Percentiles rank a stretch among this genome's conserved stretches.
Evolutionary conservation across 805 yeast species (phyloP).

Genomic region (Kurtzmaniella fragi): DNA sequence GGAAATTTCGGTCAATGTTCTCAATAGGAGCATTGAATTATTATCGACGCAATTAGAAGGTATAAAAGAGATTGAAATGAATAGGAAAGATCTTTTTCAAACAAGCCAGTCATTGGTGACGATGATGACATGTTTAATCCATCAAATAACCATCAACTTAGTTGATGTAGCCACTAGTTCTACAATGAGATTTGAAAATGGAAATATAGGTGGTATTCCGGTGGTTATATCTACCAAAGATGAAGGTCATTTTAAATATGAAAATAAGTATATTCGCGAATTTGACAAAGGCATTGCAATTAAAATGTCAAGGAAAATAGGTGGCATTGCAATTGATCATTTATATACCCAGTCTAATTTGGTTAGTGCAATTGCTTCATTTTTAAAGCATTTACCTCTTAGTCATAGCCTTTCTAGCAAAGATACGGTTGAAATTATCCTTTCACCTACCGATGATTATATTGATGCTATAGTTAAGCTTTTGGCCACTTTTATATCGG

Average conservation of each 20-base stretch:
- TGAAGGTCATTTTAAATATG: neutral
- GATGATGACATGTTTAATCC: slow-evolving; percentile 41
- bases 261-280: slow-evolving; percentile 2
- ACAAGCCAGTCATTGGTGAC: slow-evolving; percentile 31
- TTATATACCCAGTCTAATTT: slow-evolving; percentile 47
- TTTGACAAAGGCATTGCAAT: slow-evolving; percentile 3
- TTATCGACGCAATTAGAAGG: slow-evolving; percentile 13
- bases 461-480: slow-evolving; percentile 27
- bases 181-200: too few relatives aligned
- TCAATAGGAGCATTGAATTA: slow-evolving; percentile 6
- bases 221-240: neutral
- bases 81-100: slow-evolving; percentile 16
- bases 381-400: slow-evolving; percentile 43
- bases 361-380: slow-evolving; percentile 50
- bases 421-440: slow-evolving; percentile 20
- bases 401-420: slow-evolving; percentile 25
- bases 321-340: slow-evolving; percentile 9
- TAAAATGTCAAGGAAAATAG: slow-evolving; percentile 6
- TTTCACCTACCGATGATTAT: slow-evolving; percentile 5
- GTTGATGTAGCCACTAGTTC: slow-evolving; percentile 16
- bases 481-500: slow-evolving; percentile 33
- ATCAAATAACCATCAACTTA: slow-evolving; percentile 37
- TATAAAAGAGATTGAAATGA: slow-evolving; percentile 19
- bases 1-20: neutral
- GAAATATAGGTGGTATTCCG: neutral